Base-by-base conservation (phyloP, 2,329 filamentous ascomycete species). In the Pyricularia sp. region DNA sequence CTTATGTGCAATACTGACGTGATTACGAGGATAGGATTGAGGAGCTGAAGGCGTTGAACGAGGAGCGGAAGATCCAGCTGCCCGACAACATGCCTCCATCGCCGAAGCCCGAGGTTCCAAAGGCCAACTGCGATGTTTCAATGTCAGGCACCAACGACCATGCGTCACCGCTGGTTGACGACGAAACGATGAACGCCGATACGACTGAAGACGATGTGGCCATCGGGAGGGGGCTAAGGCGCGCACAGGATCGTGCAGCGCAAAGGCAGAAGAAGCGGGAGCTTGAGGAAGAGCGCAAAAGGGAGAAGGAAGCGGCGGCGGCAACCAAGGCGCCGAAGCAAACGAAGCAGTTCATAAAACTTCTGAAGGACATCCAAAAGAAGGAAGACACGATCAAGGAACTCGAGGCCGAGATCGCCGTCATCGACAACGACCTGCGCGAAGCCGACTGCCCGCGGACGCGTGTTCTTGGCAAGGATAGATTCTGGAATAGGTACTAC, bases 401-500 rank as follows among this genome's bases (percentile, higher is more conserved):
- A 68, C 93, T 91, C 75, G 94, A 99, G 77, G 90, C 91, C 6
- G 90, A 94, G 74, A 96, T 99, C 72, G 88, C 88, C 3, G 86
- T 90, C 36, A 87, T 97, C 67, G 94, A 98, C 74, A 94, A 96
- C 74, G 94, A 98, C 77, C 84, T 99, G 64, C 91, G 95, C 68
- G 94, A 98, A 79, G 93, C 94, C 59, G 92, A 97, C 78, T 97
- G 94, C 74, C 92, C 94, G 50, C 90, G 95, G 71, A 97, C 94
- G 23, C 90, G 92, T 71, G 89, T 94, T 23, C 84, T 99, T 30
- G 95, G 95, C 70, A 94, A 95, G 77, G 95, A 99, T 79, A 89
- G 95, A 64, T 99, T 97, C 83, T 97, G 94, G 89, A 98, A 99
- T 79, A 88, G 94, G 68, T 99, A 98, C 79, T 98, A 96, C 83